A percentile compares a stretch with the other conserved stretches of the same genome.
Evolutionary conservation across 345 rosid species (phyloP).

Genomic region (Rhodamnia rubescens): DNA sequence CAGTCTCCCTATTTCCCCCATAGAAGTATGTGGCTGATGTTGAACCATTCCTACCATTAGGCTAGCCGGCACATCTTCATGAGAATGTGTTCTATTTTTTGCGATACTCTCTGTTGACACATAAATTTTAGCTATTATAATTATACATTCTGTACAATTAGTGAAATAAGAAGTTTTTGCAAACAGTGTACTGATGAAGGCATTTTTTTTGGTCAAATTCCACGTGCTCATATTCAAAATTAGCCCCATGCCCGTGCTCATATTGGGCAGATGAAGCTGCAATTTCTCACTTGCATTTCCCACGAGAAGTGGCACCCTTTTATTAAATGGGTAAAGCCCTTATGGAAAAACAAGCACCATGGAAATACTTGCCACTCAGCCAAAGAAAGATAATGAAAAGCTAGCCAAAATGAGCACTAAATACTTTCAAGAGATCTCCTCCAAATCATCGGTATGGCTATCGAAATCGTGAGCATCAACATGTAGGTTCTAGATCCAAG

Average conservation of each 20-base stretch:
- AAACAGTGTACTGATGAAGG: neutral
- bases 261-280: neutral
- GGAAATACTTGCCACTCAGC: no score
- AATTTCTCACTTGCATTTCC: neutral
- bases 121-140: no score
- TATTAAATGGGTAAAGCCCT: neutral
- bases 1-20: neutral
- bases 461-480: neutral
- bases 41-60: neutral
- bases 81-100: no score
- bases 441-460: neutral
- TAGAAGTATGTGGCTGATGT: neutral
- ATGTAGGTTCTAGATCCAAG: neutral
- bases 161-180: no score
- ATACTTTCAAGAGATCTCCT: neutral
- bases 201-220: neutral
- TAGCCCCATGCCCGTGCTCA: neutral
- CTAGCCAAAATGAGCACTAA: no score
- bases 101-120: no score
- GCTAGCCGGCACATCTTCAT: no score
- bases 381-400: no score
- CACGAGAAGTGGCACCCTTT: neutral
- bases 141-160: no score
- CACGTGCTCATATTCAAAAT: neutral
- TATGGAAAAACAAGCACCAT: no score